Evolutionary conservation across 192 early-diverging fungal species (phyloP).

Genomic region (Coemansia sp.): DNA sequence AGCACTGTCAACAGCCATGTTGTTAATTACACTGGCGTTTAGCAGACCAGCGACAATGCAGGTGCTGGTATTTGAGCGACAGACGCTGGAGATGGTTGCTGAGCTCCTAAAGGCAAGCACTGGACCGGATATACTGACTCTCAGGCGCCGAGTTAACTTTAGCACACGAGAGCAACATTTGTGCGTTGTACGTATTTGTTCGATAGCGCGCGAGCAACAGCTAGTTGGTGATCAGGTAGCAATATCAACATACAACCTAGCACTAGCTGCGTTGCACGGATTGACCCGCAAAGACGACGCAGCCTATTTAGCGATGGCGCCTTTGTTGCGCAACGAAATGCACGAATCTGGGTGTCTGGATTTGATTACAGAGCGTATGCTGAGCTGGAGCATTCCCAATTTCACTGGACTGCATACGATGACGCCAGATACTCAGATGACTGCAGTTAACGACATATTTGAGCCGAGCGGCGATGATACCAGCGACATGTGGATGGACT

Average conservation of each 20-base stretch:
- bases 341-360: constrained; percentile 49
- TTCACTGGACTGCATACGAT: constrained; percentile 14
- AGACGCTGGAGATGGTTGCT: constrained; percentile 41
- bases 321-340: constrained; percentile 42
- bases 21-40: constrained; percentile 33
- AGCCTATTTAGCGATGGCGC: constrained; percentile 47
- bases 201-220: constrained; percentile 12
- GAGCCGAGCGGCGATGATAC: constrained; percentile 4
- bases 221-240: constrained; percentile 20
- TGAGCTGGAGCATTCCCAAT: constrained; percentile 21
- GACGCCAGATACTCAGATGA: neutral
- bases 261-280: constrained; percentile 34
- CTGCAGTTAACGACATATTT: neutral
- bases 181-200: constrained; percentile 30
- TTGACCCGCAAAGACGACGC: constrained; percentile 48
- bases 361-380: constrained; percentile 24
- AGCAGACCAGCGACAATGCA: constrained; percentile 31
- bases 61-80: constrained; percentile 44
- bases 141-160: constrained; percentile 27
- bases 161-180: constrained; percentile 12
- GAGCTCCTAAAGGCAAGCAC: constrained; percentile 26
- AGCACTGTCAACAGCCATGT: constrained; percentile 16
- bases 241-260: constrained; percentile 42
- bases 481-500: constrained; percentile 43
- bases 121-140: constrained; percentile 20